Percentiles rank a stretch among this genome's conserved stretches.
These are phyloP conservation scores for Gamarada debralockiae DNA, from an alignment of 495 filamentous ascomycete species.

Conservation along the genomic window DNA sequence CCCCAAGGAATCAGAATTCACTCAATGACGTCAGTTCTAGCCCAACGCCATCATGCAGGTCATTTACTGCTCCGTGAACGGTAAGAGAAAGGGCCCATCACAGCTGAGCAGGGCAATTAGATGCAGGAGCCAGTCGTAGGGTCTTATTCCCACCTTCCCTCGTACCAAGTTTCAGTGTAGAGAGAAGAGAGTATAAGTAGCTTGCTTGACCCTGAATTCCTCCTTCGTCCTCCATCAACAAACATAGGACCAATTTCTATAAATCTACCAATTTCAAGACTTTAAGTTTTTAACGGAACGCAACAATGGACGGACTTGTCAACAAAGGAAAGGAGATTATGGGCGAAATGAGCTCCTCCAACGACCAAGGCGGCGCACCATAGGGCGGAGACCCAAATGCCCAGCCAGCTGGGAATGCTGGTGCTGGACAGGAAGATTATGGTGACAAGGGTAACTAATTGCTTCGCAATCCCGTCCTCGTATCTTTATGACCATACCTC, in stretches of 20 bases:
- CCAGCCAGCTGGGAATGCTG: not conserved
- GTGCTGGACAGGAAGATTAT: conserved; percentile 30
- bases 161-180: too few relatives aligned
- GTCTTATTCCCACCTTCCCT: too few relatives aligned
- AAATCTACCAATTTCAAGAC: not conserved
- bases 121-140: too few relatives aligned
- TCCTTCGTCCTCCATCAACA: not conserved
- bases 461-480: not conserved
- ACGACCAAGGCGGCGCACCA: conserved; percentile 12
- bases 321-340: conserved; percentile 27
- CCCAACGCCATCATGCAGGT: too few relatives aligned
- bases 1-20: too few relatives aligned
- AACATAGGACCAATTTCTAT: not conserved
- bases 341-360: not conserved
- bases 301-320: conserved; percentile 38
- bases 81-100: too few relatives aligned
- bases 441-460: conserved; percentile 38
- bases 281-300: too few relatives aligned
- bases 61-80: too few relatives aligned
- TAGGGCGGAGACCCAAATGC: not conserved
- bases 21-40: too few relatives aligned
- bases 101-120: too few relatives aligned
- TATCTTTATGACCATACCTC: too few relatives aligned
- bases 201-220: not conserved
- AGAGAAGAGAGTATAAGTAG: too few relatives aligned